A percentile compares a stretch with the other conserved stretches of the same genome.
phyloP scores from a whole-genome alignment of 208 protist species.

The Acanthamoeba lenticulata region DNA sequence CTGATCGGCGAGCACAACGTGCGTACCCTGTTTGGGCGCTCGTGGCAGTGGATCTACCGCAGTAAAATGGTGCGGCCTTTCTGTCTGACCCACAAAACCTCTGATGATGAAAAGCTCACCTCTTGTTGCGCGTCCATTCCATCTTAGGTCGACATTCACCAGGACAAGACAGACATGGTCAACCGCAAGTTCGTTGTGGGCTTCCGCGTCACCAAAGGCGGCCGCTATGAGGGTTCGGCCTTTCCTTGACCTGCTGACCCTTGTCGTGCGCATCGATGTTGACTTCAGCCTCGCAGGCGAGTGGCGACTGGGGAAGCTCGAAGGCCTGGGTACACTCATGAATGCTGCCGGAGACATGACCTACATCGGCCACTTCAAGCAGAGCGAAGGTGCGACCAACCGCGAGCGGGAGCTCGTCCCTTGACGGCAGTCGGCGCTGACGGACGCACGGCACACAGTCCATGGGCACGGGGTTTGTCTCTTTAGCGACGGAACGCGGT shows the following conservation, averaged over 20 bases:
- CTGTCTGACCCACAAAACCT: no score
- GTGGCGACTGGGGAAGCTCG: conserved; percentile 1
- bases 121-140: not conserved
- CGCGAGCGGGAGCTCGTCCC: no score
- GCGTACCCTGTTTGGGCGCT: not conserved
- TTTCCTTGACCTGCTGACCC: no score
- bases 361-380: not conserved
- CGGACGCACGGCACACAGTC: not conserved
- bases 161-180: conserved; percentile 18
- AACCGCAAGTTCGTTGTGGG: not conserved
- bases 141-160: not conserved
- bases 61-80: conserved; percentile 59
- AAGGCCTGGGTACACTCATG: conserved; percentile 1
- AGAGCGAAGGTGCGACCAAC: conserved; percentile 50
- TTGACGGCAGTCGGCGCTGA: no score
- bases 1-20: not conserved
- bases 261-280: not conserved
- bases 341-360: conserved; percentile 7
- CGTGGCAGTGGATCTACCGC: conserved; percentile 17
- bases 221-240: not conserved
- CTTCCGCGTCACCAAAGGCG: not conserved
- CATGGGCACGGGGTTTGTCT: not conserved
- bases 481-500: conserved; percentile 14
- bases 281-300: not conserved
- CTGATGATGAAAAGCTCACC: no score